These are phyloP conservation scores for Chromera velia DNA, from an alignment of 73 alveolate species.

Conservation along the genomic window DNA sequence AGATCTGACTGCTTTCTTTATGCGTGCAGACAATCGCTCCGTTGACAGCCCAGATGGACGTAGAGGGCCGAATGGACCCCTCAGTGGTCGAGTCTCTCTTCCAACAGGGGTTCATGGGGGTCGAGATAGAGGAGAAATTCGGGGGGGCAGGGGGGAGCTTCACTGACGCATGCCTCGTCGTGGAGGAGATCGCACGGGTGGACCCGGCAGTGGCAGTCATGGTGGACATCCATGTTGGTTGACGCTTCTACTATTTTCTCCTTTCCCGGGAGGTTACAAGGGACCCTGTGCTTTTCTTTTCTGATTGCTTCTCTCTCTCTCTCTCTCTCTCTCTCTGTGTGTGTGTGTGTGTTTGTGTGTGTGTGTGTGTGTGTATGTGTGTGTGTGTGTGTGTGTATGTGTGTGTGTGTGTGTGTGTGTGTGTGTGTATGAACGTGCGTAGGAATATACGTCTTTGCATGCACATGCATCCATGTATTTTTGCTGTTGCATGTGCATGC, in stretches of 20 bases:
- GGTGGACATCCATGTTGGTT: conserved; percentile 3
- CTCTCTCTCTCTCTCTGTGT: too few relatives aligned
- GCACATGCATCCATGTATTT: not conserved
- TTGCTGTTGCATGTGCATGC: not conserved
- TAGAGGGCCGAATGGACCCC: conserved; percentile 10
- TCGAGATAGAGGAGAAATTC: conserved; percentile 24
- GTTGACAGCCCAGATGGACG: conserved; percentile 7
- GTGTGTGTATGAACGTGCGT: not conserved
- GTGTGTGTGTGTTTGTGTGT: not conserved
- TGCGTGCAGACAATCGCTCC: not conserved
- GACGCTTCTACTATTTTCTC: not conserved
- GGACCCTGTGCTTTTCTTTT: too few relatives aligned
- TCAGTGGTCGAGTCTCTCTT: conserved; percentile 18
- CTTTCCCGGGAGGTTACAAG: not conserved
- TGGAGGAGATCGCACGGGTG: conserved; percentile 38
- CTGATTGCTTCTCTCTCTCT: too few relatives aligned
- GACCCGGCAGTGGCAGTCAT: conserved; percentile 36
- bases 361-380: not conserved
- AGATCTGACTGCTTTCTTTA: too few relatives aligned
- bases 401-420: conserved; percentile 21
- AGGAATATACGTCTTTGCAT: not conserved
- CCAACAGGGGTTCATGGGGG: conserved; percentile 39
- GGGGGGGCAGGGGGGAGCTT: conserved; percentile 28
- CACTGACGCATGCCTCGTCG: conserved; percentile 32
- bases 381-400: conserved; percentile 1